Percentiles rank a stretch among this genome's conserved stretches.
phyloP scores from a whole-genome alignment of 371 early-diverging fungal species.

The Synchytrium microbalum region DNA sequence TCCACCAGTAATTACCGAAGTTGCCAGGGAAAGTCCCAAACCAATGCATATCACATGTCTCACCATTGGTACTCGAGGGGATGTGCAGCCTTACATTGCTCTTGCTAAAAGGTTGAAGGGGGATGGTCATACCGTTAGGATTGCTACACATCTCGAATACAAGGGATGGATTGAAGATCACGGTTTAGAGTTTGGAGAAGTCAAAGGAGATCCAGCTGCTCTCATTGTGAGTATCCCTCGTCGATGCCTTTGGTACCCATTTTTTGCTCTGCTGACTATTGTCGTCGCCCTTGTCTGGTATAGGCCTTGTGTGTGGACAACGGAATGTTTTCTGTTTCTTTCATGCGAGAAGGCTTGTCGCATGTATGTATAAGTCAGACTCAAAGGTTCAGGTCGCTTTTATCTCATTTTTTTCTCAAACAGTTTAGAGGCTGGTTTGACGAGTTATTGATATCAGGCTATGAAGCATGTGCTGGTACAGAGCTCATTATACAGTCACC shows the following conservation, averaged over 20 bases:
- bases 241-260: background rate
- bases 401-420: background rate
- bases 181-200: conserved; percentile 61
- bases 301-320: conserved; percentile 69
- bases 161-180: conserved; percentile 67
- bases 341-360: conserved; percentile 30
- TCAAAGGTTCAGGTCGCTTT: background rate
- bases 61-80: conserved; percentile 81
- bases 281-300: no score
- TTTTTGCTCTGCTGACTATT: background rate
- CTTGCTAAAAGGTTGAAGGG: conserved; percentile 64
- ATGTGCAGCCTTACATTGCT: conserved; percentile 81
- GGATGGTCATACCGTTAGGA: conserved; percentile 65
- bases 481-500: conserved; percentile 71
- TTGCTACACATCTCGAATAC: conserved; percentile 71
- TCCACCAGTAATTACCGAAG: background rate
- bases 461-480: conserved; percentile 65
- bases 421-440: conserved; percentile 72
- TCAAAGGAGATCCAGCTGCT: conserved; percentile 65
- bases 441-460: conserved; percentile 56
- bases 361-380: conserved; percentile 1
- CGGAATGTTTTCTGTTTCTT: conserved; percentile 65
- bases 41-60: conserved; percentile 67
- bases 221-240: conserved; percentile 39
- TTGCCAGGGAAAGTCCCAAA: conserved; percentile 4